Evolutionary conservation across 2,329 filamentous ascomycete genomes (phyloP), one percentile per base, ranked within the genome.

Genomic region (Orbilia javanica): DNA sequence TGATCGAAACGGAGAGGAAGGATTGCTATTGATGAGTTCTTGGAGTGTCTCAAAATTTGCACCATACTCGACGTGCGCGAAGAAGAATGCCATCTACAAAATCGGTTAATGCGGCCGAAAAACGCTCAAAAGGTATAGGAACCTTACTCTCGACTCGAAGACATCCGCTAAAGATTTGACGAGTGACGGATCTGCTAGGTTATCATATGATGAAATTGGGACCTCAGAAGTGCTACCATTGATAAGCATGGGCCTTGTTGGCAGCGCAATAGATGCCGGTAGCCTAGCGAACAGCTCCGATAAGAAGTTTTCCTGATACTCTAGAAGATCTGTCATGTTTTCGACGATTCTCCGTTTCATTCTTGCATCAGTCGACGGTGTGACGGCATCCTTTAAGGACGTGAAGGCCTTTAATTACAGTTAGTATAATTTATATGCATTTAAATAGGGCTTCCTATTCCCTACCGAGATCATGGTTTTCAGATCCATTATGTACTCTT

Each of bases 131-230:
- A 10, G 11, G 27, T 31, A 11, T 29, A 34, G 31, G n/a, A 5
- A n/a, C 34, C 73, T 52, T 67, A 77, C 73, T 18, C 67, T 62
- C 3, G 66, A 71, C 60, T 77, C 73, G 27, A 77, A 77, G 50
- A 77, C 67, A 48, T 77, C 73, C 20, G 73, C 73, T 29, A 77
- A 55, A 63, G 73, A 77, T 77, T 77, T 77, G 63, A 77, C 73
- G 39, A 77, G 66, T 18, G 73, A 71, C 18, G 73, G 73, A 62
- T 77, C 73, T n/a, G 73, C 73, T 31, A 77, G 27, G n/a, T 77
- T 77, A 29, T 71, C 73, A 29, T 77, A 57, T 4, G 73, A 71
- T 18, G 73, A 55, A 20, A 67, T 22, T 36, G 20, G 31, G 25
- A 71, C 27, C 57, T 77, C 73, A n/a, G 62, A 62, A 7, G 62